Evolutionary conservation across 2,329 filamentous ascomycete species (phyloP), one percentile per base, ranked within the genome.

Genomic region (Colletotrichum sansevieriae): DNA sequence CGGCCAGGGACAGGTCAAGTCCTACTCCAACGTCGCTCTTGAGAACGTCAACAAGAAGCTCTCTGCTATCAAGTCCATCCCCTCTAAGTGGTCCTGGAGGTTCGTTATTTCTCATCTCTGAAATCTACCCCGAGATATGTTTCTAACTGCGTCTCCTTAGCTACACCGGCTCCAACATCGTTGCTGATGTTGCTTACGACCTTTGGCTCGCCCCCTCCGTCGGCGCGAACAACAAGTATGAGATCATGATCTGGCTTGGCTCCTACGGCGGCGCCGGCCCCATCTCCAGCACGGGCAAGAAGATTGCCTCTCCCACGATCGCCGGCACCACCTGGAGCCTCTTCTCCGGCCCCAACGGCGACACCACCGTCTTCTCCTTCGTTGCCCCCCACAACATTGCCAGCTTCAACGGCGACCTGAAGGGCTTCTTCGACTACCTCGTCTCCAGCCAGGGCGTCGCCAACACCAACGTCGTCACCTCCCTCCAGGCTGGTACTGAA

Each of bases 131-230:
- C 6, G 2, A 13, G 0, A 0, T 1, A 0, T 7, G 0, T 6
- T 4, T 13, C 39, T 62, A 15, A 68, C 61, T 11, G 9, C 1
- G 1, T 5, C 20, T 0, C 22, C 0, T 1, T 5, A 73, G 71
- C 60, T 87, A 88, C 77, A 81, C 79, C 4, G 85, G 84, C 71
- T 78, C 77, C 54, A 74, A 75, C 65, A 73, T 89, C 56, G 78
- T 87, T 46, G 85, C 85, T 51, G 82, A 90, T 73, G 87, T 90
- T 12, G 80, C 87, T 22, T 90, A 88, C 75, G 87, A 90, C 73
- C 76, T 90, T 58, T 90, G 89, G 79, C 86, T 86, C 44, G 78
- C 79, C 12, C 76, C 77, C 25, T 80, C 82, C 43, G 79, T 80
- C n/a, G 78, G 83, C 7, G 76, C 75, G 35, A 82, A 80, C 57